phyloP scores from a whole-genome alignment of 2,329 filamentous ascomycete genomes.

The Epichloe typhina region DNA sequence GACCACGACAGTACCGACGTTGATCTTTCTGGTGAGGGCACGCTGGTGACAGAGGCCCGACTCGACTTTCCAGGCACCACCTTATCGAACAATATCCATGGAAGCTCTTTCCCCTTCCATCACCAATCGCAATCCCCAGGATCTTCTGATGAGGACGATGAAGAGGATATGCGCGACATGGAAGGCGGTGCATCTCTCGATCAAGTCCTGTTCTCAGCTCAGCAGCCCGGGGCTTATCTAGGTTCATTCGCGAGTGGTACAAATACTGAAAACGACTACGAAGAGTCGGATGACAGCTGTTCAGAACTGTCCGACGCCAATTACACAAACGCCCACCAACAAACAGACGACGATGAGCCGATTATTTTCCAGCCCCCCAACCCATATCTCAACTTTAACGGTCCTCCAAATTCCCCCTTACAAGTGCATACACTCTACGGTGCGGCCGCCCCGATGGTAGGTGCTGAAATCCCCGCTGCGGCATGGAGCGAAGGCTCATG shows the following conservation, averaged over 20 bases:
- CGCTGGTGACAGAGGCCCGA: constrained; percentile 3
- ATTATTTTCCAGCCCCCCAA: background rate
- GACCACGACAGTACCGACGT: background rate
- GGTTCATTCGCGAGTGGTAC: background rate
- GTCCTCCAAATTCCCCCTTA: background rate
- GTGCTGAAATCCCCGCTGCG: background rate
- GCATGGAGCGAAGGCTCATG: background rate
- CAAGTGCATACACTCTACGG: background rate
- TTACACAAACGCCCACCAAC: constrained; percentile 3
- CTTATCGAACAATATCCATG: background rate
- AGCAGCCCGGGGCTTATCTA: background rate
- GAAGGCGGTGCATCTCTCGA: constrained; percentile 19
- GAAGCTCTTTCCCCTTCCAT: background rate
- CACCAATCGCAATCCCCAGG: constrained; percentile 2
- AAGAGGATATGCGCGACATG: constrained; percentile 22
- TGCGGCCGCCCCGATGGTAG: background rate
- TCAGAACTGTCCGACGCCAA: background rate
- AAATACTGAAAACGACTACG: background rate
- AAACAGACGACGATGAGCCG: constrained; percentile 5
- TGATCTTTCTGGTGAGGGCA: constrained; percentile 4
- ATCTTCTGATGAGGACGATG: constrained; percentile 12
- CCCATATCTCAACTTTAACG: background rate
- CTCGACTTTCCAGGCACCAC: constrained; percentile 4
- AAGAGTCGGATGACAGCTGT: background rate
- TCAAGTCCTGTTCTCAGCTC: background rate